Conservation (phyloP, 495 filamentous ascomycete genomes). For the Tuber melanosporum region DNA sequence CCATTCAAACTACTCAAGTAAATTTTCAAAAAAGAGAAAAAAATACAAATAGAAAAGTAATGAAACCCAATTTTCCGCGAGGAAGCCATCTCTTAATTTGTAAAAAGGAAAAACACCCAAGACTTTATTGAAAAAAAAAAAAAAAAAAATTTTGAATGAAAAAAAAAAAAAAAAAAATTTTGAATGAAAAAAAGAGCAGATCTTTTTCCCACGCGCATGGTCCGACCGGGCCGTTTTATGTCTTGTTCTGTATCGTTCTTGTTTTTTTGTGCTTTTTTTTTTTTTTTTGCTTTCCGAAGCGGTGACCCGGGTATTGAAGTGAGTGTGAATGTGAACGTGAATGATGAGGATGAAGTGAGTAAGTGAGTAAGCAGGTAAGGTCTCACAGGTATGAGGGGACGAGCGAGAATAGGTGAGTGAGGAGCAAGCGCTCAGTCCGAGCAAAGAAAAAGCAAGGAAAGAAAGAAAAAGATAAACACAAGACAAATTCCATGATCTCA, state of each 20-base stretch:
- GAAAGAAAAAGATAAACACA: background rate
- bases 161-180: background rate
- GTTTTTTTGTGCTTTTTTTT: background rate
- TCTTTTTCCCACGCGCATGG: background rate
- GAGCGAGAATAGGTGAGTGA: background rate
- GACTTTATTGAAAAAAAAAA: background rate
- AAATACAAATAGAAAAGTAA: background rate
- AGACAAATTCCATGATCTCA: background rate
- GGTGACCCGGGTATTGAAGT: background rate
- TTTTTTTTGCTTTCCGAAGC: background rate
- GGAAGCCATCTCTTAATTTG: background rate
- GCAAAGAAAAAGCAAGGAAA: background rate
- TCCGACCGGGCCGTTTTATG: background rate
- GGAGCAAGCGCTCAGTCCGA: background rate
- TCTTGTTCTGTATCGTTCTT: background rate
- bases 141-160: background rate
- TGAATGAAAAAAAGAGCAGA: background rate
- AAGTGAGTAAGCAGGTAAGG: background rate
- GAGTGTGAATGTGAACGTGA: background rate
- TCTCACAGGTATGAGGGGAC: background rate
- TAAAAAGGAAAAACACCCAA: background rate
- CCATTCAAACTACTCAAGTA: background rate
- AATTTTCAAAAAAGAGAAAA: background rate
- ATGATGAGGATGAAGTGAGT: background rate
- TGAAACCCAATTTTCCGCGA: conserved; percentile 3